Conservation (phyloP, 345 rosid species). For the Hibiscus tridactylites region DNA sequence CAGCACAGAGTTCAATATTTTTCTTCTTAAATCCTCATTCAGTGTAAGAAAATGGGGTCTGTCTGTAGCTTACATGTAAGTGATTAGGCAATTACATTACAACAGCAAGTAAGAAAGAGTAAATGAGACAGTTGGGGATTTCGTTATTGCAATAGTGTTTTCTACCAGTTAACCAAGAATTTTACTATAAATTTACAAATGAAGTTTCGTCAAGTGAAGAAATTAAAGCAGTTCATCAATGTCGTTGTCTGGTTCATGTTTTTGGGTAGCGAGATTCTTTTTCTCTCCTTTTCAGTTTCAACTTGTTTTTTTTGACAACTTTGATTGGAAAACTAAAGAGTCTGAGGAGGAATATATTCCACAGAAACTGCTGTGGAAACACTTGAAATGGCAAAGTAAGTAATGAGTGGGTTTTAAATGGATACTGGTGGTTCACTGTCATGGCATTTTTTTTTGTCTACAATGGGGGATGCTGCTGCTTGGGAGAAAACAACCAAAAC, state of each 20-base stretch:
- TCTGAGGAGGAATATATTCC: slow-evolving; percentile 2
- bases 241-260: slow-evolving; percentile 8
- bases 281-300: neutral
- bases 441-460: neutral
- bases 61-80: neutral
- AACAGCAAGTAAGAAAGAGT: too few relatives aligned
- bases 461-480: neutral
- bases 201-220: neutral
- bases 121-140: neutral
- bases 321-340: neutral
- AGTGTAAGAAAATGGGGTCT: neutral
- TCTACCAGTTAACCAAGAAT: too few relatives aligned
- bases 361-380: neutral
- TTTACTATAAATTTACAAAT: too few relatives aligned
- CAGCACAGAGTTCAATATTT: neutral
- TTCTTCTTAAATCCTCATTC: neutral
- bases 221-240: neutral
- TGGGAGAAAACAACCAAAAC: neutral
- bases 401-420: neutral
- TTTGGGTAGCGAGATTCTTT: slow-evolving; percentile 5
- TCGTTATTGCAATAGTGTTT: neutral
- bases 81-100: too few relatives aligned
- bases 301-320: slow-evolving; percentile 11
- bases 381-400: neutral
- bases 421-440: neutral